Percentiles rank a stretch among this genome's conserved stretches.
phyloP scores from a whole-genome alignment of 2,329 filamentous ascomycete species.

The Cryphonectria radicalis region DNA sequence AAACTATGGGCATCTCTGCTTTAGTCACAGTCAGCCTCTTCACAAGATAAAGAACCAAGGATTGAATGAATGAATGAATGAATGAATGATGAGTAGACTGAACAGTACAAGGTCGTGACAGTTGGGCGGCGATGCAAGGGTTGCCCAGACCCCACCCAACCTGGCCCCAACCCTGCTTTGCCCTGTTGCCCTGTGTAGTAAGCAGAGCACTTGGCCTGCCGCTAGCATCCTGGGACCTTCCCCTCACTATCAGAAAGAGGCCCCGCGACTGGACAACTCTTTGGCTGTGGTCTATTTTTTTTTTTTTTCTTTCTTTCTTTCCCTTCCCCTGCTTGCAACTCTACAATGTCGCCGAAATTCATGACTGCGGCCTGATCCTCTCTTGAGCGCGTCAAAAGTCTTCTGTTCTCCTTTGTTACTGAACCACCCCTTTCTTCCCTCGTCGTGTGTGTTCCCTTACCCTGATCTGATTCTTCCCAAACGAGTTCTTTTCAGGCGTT shows the following conservation, averaged over 20 bases:
- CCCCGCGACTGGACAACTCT: constrained; percentile 11
- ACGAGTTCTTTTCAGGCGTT: neutral
- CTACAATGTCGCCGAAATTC: constrained; percentile 9
- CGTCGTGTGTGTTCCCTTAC: neutral
- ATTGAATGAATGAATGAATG: neutral
- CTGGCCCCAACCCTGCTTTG: neutral
- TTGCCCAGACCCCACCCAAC: neutral
- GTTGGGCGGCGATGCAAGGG: constrained; percentile 8
- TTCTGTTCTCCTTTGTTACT: neutral
- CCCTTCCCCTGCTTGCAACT: constrained; percentile 15
- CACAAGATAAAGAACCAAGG: neutral
- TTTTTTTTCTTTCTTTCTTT: constrained; percentile 2
- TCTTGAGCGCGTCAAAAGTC: neutral
- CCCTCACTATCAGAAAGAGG: neutral
- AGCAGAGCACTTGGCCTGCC: neutral
- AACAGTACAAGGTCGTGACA: neutral
- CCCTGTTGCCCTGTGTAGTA: constrained; percentile 8
- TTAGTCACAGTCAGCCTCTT: neutral
- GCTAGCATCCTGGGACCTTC: neutral
- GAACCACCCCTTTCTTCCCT: neutral
- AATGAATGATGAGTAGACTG: neutral
- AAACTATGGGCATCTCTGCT: neutral
- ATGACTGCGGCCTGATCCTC: neutral
- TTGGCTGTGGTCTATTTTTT: constrained; percentile 15
- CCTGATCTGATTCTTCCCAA: neutral